Percentiles rank a stretch among this genome's conserved stretches.
These are phyloP conservation scores for Coniferiporia weirii DNA, from an alignment of 1,284 basidiomycete species.

Conservation along the genomic window DNA sequence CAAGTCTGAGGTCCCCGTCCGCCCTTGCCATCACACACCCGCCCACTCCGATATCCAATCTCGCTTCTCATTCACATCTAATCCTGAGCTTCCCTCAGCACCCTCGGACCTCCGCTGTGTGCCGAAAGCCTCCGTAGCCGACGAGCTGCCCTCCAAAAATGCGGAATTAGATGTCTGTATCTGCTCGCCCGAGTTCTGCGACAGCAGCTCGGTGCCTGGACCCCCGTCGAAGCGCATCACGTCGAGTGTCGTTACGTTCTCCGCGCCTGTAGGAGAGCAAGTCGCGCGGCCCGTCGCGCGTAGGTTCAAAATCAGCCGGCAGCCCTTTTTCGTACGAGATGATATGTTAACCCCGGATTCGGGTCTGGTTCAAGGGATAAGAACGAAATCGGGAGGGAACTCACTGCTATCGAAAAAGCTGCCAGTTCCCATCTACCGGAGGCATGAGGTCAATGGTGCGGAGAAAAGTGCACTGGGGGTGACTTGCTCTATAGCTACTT, in stretches of 20 bases:
- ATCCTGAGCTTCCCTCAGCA: not conserved
- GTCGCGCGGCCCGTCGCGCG: not conserved
- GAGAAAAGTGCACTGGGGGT: not conserved
- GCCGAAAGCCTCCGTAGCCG: not conserved
- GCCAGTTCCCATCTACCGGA: constrained; percentile 3
- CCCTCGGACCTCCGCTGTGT: not conserved
- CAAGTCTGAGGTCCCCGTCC: no score
- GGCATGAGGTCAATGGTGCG: not conserved
- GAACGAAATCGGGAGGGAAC: not conserved
- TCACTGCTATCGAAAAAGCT: not conserved
- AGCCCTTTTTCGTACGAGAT: not conserved
- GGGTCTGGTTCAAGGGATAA: not conserved
- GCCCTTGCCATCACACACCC: not conserved
- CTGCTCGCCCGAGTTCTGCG: not conserved
- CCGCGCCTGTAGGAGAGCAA: not conserved
- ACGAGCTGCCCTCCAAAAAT: not conserved
- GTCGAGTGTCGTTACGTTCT: not conserved
- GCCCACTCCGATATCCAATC: not conserved
- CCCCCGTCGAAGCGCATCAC: constrained; percentile 2
- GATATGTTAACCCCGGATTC: not conserved
- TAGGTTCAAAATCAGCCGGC: constrained; percentile 4
- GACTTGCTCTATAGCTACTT: constrained; percentile 8
- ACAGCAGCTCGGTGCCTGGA: not conserved
- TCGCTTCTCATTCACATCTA: not conserved
- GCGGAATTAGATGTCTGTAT: not conserved